Conservation (phyloP, 805 yeast species). For the Suhomyces prunicola region DNA sequence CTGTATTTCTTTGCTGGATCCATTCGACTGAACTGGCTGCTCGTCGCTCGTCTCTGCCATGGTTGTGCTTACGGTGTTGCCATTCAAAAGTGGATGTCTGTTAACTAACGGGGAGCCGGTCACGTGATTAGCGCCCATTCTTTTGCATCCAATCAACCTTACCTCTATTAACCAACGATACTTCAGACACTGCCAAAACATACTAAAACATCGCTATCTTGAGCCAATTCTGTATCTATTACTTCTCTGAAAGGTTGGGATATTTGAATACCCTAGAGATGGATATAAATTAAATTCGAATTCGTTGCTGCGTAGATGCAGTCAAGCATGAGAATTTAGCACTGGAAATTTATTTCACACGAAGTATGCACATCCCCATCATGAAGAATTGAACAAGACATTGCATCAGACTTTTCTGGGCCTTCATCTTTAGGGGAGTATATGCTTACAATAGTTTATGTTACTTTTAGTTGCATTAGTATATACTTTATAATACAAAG, state of each 20-base stretch:
- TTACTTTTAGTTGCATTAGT: slow-evolving; percentile 11
- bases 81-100: neutral
- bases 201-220: neutral
- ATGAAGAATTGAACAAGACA: too few relatives aligned
- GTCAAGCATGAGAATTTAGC: neutral
- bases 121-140: neutral
- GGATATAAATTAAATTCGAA: too few relatives aligned
- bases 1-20: neutral
- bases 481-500: slow-evolving; percentile 5
- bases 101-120: neutral
- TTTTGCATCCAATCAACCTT: neutral
- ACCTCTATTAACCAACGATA: too few relatives aligned
- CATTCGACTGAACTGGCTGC: neutral
- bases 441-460: neutral
- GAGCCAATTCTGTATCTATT: neutral
- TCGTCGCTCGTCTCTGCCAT: neutral
- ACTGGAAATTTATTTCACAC: neutral
- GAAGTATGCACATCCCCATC: neutral
- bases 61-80: neutral
- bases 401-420: neutral
- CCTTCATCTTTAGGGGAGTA: neutral
- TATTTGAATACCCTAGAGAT: neutral
- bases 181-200: neutral
- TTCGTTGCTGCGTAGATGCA: neutral
- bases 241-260: neutral